Evolutionary conservation across 768 basidiomycete genomes (phyloP), one percentile per base, ranked within the genome.

Genomic region (Calocera viscosa): DNA sequence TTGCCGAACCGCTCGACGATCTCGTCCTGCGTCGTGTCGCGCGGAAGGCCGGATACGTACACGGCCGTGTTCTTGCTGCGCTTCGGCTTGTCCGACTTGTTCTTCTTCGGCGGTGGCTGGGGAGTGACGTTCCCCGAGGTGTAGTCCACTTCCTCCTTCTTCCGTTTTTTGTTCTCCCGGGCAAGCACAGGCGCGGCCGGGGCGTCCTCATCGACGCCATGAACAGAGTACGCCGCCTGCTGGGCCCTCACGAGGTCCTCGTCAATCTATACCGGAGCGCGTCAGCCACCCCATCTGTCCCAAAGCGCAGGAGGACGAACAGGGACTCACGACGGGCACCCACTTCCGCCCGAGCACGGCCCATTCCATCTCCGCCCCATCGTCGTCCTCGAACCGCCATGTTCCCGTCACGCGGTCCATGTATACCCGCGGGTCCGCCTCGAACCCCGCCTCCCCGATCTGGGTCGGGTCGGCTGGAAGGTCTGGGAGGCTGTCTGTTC

Each of bases 41-140:
- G 72, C 10, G 95, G 95, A 1, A 99, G 82, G 64, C 84, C 83
- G 1, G 91, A 89, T 43, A 98, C 87, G 76, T 88, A 98, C 47
- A 98, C 84, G 2, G 91, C 92, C 0, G 94, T 96, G 75, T 94
- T 94, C 77, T 94, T 94, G 49, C 93, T 90, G 69, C 83, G 88
- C 65, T 81, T 53, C 40, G 19, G 49, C 53, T 65, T 81, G 35
- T 79, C 77, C 69, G 78, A 77, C 70, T 82, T 82, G 69, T 81
- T 80, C 67, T 79, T 82, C 75, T 86, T 86, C 41, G 86, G 85
- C 49, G 87, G 85, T 76, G 68, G 80, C 82, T 63, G 86, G 83
- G 10, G 82, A 81, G 0, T 80, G 83, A 1, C 80, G 72, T 53
- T 78, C 79, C 39, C 81, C 7, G 82, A 83, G 3, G 86, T 88